Base-by-base conservation (phyloP, 2,329 filamentous ascomycete species). In the Fusarium newnesense region DNA sequence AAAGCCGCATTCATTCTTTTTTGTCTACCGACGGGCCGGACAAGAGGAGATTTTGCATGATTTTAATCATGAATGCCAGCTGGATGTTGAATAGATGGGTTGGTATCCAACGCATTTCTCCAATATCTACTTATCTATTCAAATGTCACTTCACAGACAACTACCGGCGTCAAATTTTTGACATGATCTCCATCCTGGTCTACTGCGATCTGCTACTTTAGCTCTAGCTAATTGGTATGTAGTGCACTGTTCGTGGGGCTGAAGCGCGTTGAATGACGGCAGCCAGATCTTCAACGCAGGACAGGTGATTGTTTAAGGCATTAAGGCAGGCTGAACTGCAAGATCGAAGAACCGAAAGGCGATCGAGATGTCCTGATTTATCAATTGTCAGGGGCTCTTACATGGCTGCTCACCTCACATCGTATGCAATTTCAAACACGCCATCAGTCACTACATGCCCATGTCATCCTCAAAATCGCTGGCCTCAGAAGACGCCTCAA, bases 221-320 rank as follows among this genome's bases (percentile, higher is more conserved):
- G 63, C 43, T 63, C 28, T 57, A 43, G 52, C 50, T 75, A 65
- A 60, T 60, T 72, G 69, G 71, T 64, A 76, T 72, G 72, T 64
- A 76, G 65, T 42, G 50, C 24, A 24, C 24, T 24, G 74, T 72
- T 70, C 74, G 70, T 69, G 60, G 61, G 61, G 59, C 61, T 60
- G 37, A 65, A 72, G 70, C 62, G 74, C 46, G 18, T 36, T 74
- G 62, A 64, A 60, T 44, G 49, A 62, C 50, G 39, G 59, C 61
- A 63, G 50, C 50, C 47, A 67, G 72, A 74, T 75, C 65, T 64
- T 53, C 69, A 64, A 73, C 60, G 73, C 65, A 73, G 58, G 60
- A 52, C 64, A 67, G 61, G 47, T 47, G 64, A 60, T 67, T 76
- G 57, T 67, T 67, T 64, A 66, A 76, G 67, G 72, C 64, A 56